A percentile compares a stretch with the other conserved stretches of the same genome.
These are phyloP conservation scores for Glutinoglossum americanum DNA, from an alignment of 495 filamentous ascomycete species.

Conservation along the genomic window DNA sequence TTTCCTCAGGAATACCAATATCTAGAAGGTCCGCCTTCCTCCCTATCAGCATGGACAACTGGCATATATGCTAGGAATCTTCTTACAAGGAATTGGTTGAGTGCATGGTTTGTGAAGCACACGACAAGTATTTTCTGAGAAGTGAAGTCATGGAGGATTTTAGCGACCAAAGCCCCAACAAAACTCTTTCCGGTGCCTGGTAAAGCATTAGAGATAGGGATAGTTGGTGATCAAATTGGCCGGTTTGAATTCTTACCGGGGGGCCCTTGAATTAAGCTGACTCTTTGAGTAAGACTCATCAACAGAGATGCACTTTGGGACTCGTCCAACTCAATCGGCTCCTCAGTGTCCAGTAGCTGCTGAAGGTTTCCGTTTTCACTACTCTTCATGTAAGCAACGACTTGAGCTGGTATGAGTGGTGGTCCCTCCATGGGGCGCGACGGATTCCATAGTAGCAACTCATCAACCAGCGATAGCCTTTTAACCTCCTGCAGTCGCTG, in stretches of 20 bases:
- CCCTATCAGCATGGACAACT: not conserved
- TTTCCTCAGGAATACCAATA: conserved; percentile 29
- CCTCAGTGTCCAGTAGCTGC: conserved; percentile 13
- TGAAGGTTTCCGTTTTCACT: conserved; percentile 13
- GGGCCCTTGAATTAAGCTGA: conserved; percentile 55
- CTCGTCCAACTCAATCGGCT: conserved; percentile 26
- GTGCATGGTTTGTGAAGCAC: conserved; percentile 48
- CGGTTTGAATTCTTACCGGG: conserved; percentile 30
- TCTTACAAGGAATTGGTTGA: conserved; percentile 42
- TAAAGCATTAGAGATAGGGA: not conserved
- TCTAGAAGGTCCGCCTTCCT: conserved; percentile 34
- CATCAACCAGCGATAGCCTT: conserved; percentile 29
- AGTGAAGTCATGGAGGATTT: conserved; percentile 31
- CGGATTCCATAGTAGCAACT: conserved; percentile 22
- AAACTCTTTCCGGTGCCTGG: conserved; percentile 66
- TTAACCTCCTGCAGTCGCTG: conserved; percentile 32
- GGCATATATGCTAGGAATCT: not conserved
- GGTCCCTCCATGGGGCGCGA: conserved; percentile 10
- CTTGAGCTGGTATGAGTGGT: conserved; percentile 7
- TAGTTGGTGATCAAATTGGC: not conserved
- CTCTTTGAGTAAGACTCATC: conserved; percentile 26
- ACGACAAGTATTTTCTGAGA: conserved; percentile 36
- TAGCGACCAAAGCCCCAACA: conserved; percentile 45
- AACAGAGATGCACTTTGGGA: conserved; percentile 38
- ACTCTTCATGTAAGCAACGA: conserved; percentile 12